A percentile compares a stretch with the other conserved stretches of the same genome.
These are phyloP conservation scores for Xylaria sp. DNA, from an alignment of 2,329 filamentous ascomycete genomes.

Conservation along the genomic window DNA sequence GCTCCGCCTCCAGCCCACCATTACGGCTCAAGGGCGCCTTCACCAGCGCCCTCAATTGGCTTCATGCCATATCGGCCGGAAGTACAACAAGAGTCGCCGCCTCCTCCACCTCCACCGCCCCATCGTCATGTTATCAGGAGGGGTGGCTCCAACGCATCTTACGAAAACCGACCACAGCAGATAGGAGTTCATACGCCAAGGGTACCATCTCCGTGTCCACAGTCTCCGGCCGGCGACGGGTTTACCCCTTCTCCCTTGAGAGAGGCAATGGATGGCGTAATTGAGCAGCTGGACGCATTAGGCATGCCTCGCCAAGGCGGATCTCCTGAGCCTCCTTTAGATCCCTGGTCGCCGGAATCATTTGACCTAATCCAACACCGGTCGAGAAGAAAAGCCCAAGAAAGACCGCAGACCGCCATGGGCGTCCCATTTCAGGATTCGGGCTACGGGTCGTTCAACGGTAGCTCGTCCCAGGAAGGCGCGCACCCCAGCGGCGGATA, in stretches of 20 bases:
- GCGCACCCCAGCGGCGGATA: slow-evolving; percentile 45
- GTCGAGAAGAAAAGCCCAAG: slow-evolving; percentile 40
- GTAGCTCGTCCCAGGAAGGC: slow-evolving; percentile 54
- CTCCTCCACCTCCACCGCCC: slow-evolving; percentile 81
- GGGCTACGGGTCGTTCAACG: slow-evolving; percentile 62
- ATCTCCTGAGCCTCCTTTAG: slow-evolving; percentile 59
- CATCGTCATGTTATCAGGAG: slow-evolving; percentile 65
- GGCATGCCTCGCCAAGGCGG: slow-evolving; percentile 61
- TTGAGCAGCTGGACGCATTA: slow-evolving; percentile 91
- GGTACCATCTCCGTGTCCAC: slow-evolving; percentile 65
- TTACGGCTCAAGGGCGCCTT: slow-evolving; percentile 40
- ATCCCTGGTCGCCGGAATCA: slow-evolving; percentile 90
- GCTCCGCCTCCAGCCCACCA: slow-evolving; percentile 33
- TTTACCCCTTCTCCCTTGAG: slow-evolving; percentile 89
- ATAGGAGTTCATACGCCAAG: slow-evolving; percentile 57
- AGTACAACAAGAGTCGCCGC: slow-evolving; percentile 58
- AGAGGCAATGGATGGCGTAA: slow-evolving; percentile 97
- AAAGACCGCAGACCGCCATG: slow-evolving; percentile 71
- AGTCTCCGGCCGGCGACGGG: slow-evolving; percentile 67
- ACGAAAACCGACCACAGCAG: slow-evolving; percentile 40
- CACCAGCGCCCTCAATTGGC: slow-evolving; percentile 44
- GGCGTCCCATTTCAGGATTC: slow-evolving; percentile 67
- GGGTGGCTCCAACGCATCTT: slow-evolving; percentile 39
- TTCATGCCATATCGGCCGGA: slow-evolving; percentile 40
- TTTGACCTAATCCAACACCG: slow-evolving; percentile 63